phyloP scores from a whole-genome alignment of 2,329 filamentous ascomycete species.

The Apiospora pterosperma region DNA sequence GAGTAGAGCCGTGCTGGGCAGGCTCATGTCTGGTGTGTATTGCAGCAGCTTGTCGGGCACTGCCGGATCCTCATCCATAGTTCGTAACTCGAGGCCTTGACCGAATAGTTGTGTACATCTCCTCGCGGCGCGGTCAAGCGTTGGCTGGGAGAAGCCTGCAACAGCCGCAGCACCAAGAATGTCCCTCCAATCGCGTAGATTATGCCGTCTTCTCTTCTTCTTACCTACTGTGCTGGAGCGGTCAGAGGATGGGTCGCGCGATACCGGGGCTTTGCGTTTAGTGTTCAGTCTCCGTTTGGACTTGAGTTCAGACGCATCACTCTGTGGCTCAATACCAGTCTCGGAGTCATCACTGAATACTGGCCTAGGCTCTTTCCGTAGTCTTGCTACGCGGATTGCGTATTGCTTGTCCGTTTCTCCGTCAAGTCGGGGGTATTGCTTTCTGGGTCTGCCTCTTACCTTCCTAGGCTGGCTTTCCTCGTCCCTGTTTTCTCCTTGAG shows the following conservation, averaged over 20 bases:
- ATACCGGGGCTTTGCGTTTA: neutral
- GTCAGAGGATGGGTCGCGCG: neutral
- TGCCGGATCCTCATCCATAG: conserved; percentile 30
- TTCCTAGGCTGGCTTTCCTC: conserved; percentile 7
- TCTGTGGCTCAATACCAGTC: neutral
- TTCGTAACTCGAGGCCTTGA: conserved; percentile 64
- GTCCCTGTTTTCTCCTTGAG: neutral
- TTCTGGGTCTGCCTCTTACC: conserved; percentile 37
- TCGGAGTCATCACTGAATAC: conserved; percentile 1
- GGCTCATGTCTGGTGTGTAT: conserved; percentile 27
- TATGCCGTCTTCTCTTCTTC: conserved; percentile 17
- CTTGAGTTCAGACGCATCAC: neutral
- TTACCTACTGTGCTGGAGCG: neutral
- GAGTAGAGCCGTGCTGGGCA: neutral
- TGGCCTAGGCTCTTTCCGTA: conserved; percentile 31
- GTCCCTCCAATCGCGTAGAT: conserved; percentile 76
- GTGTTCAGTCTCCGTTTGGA: neutral
- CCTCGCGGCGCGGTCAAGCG: conserved; percentile 65
- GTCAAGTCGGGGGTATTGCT: conserved; percentile 32
- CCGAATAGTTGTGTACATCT: conserved; percentile 75
- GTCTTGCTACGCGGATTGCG: conserved; percentile 42
- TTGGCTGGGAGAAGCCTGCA: conserved; percentile 62
- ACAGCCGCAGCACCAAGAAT: conserved; percentile 76
- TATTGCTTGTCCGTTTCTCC: conserved; percentile 47
- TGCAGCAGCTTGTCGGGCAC: conserved; percentile 12